Base-by-base conservation (phyloP, 202 grass and related monocot species). In the Carex sylvatica region DNA sequence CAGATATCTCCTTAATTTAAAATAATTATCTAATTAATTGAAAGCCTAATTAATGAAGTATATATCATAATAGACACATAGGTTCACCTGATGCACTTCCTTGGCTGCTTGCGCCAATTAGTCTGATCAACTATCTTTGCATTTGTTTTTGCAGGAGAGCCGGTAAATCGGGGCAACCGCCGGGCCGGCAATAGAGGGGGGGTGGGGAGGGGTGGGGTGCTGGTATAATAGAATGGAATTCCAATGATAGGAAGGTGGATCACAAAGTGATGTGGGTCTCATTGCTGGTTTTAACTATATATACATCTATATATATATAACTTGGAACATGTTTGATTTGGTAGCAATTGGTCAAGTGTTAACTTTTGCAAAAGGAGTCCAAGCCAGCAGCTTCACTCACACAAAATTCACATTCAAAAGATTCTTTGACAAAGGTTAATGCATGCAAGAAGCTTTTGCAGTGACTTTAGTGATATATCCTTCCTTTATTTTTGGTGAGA, bases 91-190 rank as follows among this genome's bases (percentile, higher is more conserved):
- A 66, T 54, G 9, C 47, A 19, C 12, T 81, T 53, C 72, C 52
- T 23, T 56, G 18, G 2, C 18, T 35, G 55, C 56, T 33, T 61
- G 46, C 40, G 1, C 31, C 49, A 69, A 54, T 54, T 14, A 64
- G 6, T 78, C 52, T 80, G 14, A 78, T 49, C 51, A 66, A 81
- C 18, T 51, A 76, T 76, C 46, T 65, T 64, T 84, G 62, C 1
- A 63, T 86, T 56, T 81, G 76, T 72, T 63, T 85, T 18, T 65
- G 63, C 35, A 87, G 85, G 85, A 81, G 79, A 67, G 69, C 85
- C 6, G 79, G 67, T 56, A 87, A 87, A 52, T 87, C 79, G 28
- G 85, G 79, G 15, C 58, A 73, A 3, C 67, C 85, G 18, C 79
- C 85, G 40, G 85, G 61, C 46, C 80, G 80, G 2, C 80, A 82